These are phyloP conservation scores for Abrus precatorius DNA, from an alignment of 306 rosid genomes.

Conservation along the genomic window DNA sequence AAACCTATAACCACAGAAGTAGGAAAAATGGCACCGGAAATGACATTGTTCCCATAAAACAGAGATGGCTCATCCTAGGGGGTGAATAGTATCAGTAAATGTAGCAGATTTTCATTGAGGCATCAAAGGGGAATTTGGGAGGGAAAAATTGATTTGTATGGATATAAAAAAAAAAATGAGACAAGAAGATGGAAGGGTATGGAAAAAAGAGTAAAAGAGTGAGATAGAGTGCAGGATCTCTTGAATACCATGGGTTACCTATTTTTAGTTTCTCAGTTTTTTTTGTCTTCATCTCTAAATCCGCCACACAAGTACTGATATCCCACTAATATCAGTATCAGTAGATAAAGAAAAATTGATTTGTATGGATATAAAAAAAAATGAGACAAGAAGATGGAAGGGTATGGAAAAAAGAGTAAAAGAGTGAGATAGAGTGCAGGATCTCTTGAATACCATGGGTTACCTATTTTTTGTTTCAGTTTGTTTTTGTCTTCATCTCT, in stretches of 20 bases:
- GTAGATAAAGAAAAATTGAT: no score
- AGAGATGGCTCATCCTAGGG: background rate
- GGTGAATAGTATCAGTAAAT: background rate
- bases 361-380: slow-evolving; percentile 7
- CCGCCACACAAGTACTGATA: slow-evolving; percentile 1
- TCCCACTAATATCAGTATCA: slow-evolving; percentile 9
- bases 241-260: slow-evolving; percentile 4
- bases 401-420: slow-evolving; percentile 16
- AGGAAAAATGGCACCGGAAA: no score
- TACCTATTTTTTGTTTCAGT: slow-evolving; percentile 1
- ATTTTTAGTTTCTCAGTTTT: background rate
- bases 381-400: background rate
- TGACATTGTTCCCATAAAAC: no score
- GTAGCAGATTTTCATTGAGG: background rate
- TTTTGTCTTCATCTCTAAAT: slow-evolving; percentile 18
- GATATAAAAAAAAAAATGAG: slow-evolving; percentile 12
- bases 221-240: background rate
- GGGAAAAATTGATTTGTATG: background rate
- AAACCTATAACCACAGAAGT: no score
- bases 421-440: slow-evolving; percentile 2
- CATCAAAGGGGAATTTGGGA: background rate
- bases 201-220: slow-evolving; percentile 19
- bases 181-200: background rate
- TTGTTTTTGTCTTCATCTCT: background rate
- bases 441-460: background rate